Evolutionary conservation across 495 filamentous ascomycete species (phyloP).

Genomic region (Parachaetomium inaequale): DNA sequence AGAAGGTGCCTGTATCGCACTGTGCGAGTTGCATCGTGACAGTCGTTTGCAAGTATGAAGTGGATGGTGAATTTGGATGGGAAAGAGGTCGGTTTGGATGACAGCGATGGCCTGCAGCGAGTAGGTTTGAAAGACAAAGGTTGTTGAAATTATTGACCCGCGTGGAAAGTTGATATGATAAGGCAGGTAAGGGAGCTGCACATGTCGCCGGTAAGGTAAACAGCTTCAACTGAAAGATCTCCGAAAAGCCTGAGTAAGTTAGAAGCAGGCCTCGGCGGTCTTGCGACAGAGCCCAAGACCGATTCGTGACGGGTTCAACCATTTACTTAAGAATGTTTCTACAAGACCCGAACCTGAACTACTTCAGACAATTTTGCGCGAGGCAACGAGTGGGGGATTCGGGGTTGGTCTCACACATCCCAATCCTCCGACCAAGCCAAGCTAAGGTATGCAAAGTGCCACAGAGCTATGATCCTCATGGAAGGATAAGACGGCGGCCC

Average conservation of each 20-base stretch:
- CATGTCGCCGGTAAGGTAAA: no score
- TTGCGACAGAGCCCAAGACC: no score
- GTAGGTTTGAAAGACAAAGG: no score
- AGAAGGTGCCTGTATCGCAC: not conserved
- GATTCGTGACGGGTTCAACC: no score
- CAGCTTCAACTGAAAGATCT: no score
- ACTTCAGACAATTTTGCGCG: not conserved
- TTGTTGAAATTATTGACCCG: no score
- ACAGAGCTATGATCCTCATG: not conserved
- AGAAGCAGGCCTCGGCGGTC: no score
- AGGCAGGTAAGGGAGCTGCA: no score
- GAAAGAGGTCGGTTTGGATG: not conserved
- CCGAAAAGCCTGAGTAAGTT: no score
- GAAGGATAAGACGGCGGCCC: not conserved
- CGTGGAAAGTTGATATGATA: not conserved
- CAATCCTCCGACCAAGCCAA: not conserved
- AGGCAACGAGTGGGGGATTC: not conserved
- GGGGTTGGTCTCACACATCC: slow-evolving; percentile 5
- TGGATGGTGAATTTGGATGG: not conserved
- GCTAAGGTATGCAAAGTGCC: not conserved
- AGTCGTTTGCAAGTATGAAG: not conserved
- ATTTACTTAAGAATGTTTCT: no score
- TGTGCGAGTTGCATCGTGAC: not conserved
- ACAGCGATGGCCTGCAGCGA: not conserved
- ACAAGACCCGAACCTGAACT: not conserved